phyloP scores from a whole-genome alignment of 208 protist genomes.

The Trypanosoma platydactyli region DNA sequence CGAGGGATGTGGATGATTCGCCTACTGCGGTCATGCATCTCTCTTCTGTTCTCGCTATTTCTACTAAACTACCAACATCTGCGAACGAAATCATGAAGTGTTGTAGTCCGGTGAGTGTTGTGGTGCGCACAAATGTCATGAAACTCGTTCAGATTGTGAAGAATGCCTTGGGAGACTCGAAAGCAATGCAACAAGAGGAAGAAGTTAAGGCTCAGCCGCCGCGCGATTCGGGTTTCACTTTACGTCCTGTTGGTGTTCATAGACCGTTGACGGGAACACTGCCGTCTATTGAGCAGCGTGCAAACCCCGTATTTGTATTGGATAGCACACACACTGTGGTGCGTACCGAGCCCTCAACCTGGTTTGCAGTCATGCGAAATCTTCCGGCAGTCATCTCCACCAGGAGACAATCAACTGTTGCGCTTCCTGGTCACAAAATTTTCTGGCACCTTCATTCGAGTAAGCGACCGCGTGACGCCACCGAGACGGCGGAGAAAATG shows the following conservation, averaged over 20 bases:
- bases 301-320: constrained; percentile 11
- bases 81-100: constrained; percentile 70
- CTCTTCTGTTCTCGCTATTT: constrained; percentile 74
- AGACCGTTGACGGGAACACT: constrained; percentile 82
- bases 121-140: constrained; percentile 57
- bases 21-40: constrained; percentile 80
- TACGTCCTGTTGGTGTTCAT: constrained; percentile 39
- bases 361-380: constrained; percentile 57
- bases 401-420: constrained; percentile 32
- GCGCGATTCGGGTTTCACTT: background rate
- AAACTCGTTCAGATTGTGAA: constrained; percentile 66
- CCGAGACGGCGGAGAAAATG: constrained; percentile 1
- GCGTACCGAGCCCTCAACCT: constrained; percentile 43
- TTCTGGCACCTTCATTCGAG: constrained; percentile 20
- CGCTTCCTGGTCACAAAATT: constrained; percentile 63
- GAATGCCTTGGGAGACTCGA: constrained; percentile 26
- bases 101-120: constrained; percentile 72
- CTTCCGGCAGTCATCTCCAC: constrained; percentile 39
- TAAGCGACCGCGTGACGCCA: constrained; percentile 10
- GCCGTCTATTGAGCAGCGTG: constrained; percentile 50
- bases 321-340: constrained; percentile 17
- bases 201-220: background rate
- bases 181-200: background rate
- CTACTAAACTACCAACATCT: constrained; percentile 79
- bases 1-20: constrained; percentile 81